Percentiles rank a stretch among this genome's conserved stretches.
phyloP scores from a whole-genome alignment of 495 filamentous ascomycete species.

The Penicillium ucsense region DNA sequence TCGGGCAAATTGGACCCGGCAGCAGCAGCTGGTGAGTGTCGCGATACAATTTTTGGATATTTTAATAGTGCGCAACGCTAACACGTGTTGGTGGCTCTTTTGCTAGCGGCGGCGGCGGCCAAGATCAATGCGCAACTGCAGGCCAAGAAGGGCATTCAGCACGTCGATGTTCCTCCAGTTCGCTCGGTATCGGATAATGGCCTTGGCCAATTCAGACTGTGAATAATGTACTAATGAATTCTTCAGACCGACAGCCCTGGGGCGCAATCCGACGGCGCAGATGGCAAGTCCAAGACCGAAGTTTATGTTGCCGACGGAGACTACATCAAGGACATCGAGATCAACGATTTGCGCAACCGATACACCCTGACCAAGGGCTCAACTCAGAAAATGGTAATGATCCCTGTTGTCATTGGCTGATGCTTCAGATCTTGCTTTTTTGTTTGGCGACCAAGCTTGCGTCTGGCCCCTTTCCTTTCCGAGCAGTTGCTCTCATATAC shows the following conservation, averaged over 20 bases:
- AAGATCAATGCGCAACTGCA: conserved; percentile 89
- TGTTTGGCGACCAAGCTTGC: conserved; percentile 9
- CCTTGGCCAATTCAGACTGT: no score
- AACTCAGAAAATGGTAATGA: conserved; percentile 99
- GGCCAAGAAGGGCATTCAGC: conserved; percentile 86
- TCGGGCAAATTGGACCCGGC: conserved; percentile 54
- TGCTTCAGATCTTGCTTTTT: conserved; percentile 46
- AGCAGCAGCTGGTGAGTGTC: conserved; percentile 65
- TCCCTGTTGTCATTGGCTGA: conserved; percentile 68
- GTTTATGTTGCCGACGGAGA: conserved; percentile 93
- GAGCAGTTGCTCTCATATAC: conserved; percentile 25
- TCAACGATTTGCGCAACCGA: conserved; percentile 94
- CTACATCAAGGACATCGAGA: conserved; percentile 95
- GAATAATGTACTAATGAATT: not conserved
- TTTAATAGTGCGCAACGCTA: conserved; percentile 7
- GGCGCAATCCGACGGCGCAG: conserved; percentile 36
- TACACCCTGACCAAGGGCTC: conserved; percentile 96
- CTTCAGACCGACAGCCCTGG: conserved; percentile 23
- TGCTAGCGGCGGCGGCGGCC: conserved; percentile 77
- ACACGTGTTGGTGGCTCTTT: not conserved
- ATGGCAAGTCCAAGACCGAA: conserved; percentile 64
- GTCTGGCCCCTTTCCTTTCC: conserved; percentile 28
- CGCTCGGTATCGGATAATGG: conserved; percentile 40
- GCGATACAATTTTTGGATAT: no score
- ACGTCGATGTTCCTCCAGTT: conserved; percentile 88